Conservation (phyloP, 192 early-diverging fungal species). For the Backusella macrospora region DNA sequence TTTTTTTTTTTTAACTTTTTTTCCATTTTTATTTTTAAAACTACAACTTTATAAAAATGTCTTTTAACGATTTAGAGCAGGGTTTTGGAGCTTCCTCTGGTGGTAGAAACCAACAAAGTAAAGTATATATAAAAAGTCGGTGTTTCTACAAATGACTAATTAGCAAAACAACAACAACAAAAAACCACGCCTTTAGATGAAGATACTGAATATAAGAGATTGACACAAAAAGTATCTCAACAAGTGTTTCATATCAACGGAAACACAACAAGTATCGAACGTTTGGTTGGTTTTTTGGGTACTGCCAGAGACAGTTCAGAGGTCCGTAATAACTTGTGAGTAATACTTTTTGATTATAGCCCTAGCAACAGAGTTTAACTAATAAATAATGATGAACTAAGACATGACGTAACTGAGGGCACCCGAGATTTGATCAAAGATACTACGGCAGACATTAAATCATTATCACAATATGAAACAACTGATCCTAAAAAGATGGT, state of each 20-base stretch:
- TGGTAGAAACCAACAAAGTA: slow-evolving; percentile 19
- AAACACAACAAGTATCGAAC: slow-evolving; percentile 83
- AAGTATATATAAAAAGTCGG: background rate
- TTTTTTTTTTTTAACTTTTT: background rate
- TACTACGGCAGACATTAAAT: slow-evolving; percentile 78
- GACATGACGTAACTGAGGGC: slow-evolving; percentile 77
- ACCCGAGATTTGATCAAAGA: slow-evolving; percentile 82
- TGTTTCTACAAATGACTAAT: background rate
- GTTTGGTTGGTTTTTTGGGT: slow-evolving; percentile 75
- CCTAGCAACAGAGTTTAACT: background rate
- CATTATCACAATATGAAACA: slow-evolving; percentile 60
- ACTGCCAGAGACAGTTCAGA: slow-evolving; percentile 77
- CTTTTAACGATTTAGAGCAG: slow-evolving; percentile 30
- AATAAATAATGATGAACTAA: slow-evolving; percentile 18
- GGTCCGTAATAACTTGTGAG: slow-evolving; percentile 73
- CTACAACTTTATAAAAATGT: slow-evolving; percentile 12
- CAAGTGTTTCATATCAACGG: slow-evolving; percentile 86
- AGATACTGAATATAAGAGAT: slow-evolving; percentile 50
- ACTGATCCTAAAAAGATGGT: slow-evolving; percentile 35
- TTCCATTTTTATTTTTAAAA: background rate
- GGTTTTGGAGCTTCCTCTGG: slow-evolving; percentile 13
- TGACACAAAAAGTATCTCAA: slow-evolving; percentile 75
- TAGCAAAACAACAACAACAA: background rate
- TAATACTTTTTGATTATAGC: background rate
- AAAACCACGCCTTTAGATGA: slow-evolving; percentile 34